These are phyloP conservation scores for Neurospora discreta DNA, from an alignment of 495 filamentous ascomycete species.

Conservation along the genomic window DNA sequence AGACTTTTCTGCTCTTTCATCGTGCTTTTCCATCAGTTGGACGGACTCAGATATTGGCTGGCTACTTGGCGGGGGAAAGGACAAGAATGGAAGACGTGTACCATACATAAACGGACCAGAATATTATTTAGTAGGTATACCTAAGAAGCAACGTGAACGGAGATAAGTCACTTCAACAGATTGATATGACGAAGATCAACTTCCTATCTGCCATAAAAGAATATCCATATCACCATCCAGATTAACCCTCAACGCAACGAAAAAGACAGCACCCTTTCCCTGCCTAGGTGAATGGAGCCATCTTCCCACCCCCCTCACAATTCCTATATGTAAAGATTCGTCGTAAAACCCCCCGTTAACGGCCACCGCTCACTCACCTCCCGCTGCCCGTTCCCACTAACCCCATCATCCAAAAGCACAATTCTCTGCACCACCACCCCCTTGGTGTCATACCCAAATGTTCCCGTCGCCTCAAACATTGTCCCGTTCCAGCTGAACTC, in stretches of 20 bases:
- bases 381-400: neutral
- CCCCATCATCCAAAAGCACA: conserved; percentile 38
- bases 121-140: neutral
- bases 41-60: neutral
- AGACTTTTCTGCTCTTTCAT: neutral
- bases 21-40: neutral
- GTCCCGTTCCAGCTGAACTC: conserved; percentile 40
- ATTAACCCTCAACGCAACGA: neutral
- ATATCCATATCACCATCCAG: neutral
- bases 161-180: neutral
- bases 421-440: conserved; percentile 43
- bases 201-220: neutral
- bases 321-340: neutral
- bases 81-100: neutral
- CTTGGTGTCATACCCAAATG: conserved; percentile 35
- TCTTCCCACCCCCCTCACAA: no score
- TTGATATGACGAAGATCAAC: neutral
- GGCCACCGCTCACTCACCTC: conserved; percentile 8
- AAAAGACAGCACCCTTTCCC: neutral
- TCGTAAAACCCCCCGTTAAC: conserved; percentile 3
- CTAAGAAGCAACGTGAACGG: neutral
- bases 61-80: neutral
- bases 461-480: conserved; percentile 37
- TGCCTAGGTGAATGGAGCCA: no score
- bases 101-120: neutral